Evolutionary conservation across 2,329 filamentous ascomycete species (phyloP).

Genomic region (Chaetomium globosum): DNA sequence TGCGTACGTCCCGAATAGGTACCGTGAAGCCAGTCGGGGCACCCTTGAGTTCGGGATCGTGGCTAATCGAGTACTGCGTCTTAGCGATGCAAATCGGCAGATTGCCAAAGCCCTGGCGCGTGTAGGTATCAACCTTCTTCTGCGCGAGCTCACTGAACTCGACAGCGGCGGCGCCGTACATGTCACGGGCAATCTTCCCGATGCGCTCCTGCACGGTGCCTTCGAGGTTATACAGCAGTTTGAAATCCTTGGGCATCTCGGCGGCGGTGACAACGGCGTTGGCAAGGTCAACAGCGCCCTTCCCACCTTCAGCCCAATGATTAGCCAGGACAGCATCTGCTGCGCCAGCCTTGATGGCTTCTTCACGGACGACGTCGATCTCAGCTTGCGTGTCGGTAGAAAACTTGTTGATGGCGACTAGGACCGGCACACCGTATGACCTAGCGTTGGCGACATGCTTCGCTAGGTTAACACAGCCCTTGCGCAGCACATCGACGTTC

Average conservation of each 20-base stretch:
- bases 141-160: conserved; percentile 93
- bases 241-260: conserved; percentile 82
- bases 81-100: conserved; percentile 96
- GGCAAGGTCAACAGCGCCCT: conserved; percentile 85
- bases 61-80: conserved; percentile 95
- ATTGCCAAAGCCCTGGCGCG: conserved; percentile 86
- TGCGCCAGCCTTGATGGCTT: conserved; percentile 86
- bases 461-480: conserved; percentile 88
- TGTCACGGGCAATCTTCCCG: conserved; percentile 80
- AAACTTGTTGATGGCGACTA: conserved; percentile 97
- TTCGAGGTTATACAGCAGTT: conserved; percentile 80
- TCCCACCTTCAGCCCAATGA: conserved; percentile 95
- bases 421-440: conserved; percentile 86
- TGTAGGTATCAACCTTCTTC: conserved; percentile 95
- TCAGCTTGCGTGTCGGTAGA: conserved; percentile 92
- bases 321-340: conserved; percentile 92
- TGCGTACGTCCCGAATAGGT: conserved; percentile 88
- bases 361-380: conserved; percentile 83
- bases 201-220: conserved; percentile 85
- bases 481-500: conserved; percentile 86
- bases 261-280: conserved; percentile 82
- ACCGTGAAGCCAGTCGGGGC: conserved; percentile 93
- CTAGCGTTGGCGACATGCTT: conserved; percentile 94
- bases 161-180: conserved; percentile 90
- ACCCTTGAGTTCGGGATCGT: conserved; percentile 91